phyloP scores from a whole-genome alignment of 352 stramenopile genomes.

The Globisporangium viniferum region DNA sequence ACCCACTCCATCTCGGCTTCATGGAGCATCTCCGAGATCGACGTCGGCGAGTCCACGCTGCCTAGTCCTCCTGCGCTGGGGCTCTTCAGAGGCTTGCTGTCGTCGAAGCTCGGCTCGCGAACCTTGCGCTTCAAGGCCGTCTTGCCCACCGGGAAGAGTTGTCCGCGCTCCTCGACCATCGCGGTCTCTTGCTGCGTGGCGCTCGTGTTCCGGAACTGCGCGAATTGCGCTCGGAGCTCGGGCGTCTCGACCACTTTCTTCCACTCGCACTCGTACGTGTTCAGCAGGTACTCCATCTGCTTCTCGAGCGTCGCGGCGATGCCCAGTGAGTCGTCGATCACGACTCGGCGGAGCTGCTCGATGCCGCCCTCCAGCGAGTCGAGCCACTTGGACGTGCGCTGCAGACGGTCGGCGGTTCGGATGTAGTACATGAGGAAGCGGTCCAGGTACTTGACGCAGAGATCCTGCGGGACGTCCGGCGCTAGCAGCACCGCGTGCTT shows the following conservation, averaged over 20 bases:
- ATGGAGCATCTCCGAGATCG: constrained; percentile 15
- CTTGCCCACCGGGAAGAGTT: constrained; percentile 79
- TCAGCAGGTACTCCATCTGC: constrained; percentile 88
- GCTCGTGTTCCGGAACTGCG: constrained; percentile 91
- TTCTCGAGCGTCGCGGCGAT: constrained; percentile 75
- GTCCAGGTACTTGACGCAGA: constrained; percentile 86
- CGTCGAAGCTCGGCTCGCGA: constrained; percentile 43
- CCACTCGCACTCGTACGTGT: constrained; percentile 94
- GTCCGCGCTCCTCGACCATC: constrained; percentile 76
- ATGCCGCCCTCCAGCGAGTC: constrained; percentile 72
- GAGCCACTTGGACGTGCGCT: constrained; percentile 89
- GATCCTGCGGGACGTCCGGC: constrained; percentile 44
- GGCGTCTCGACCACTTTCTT: constrained; percentile 89
- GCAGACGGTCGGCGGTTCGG: constrained; percentile 65
- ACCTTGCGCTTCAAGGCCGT: constrained; percentile 53
- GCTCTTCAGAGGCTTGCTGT: constrained; percentile 9
- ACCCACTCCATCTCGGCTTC: constrained; percentile 58
- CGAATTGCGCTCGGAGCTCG: constrained; percentile 74
- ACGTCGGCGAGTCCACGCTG: constrained; percentile 33
- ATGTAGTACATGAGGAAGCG: constrained; percentile 92
- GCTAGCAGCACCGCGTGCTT: constrained; percentile 71
- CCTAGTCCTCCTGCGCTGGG: not conserved
- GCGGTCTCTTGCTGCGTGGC: constrained; percentile 57
- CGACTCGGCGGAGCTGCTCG: constrained; percentile 47
- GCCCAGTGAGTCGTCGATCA: constrained; percentile 89